Base-by-base conservation (phyloP, 2,329 filamentous ascomycete genomes). In the Neonectria neomacrospora region DNA sequence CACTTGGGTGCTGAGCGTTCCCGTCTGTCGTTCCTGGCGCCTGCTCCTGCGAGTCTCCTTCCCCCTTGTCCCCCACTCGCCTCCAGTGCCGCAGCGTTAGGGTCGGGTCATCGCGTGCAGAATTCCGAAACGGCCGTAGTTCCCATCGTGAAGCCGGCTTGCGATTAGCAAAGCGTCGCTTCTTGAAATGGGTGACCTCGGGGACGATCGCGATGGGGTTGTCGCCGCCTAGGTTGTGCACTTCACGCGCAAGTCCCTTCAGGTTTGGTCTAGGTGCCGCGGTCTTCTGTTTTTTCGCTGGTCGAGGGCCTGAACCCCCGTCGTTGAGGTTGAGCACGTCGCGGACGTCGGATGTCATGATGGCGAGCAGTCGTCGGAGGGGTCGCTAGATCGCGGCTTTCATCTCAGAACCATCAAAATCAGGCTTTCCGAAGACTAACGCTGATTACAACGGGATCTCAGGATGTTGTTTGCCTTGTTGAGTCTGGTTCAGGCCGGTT, bases 301-400 rank as follows among this genome's bases (percentile, higher is more conserved):
- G 88, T 66, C 90, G 81, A 57, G 82, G 75, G 54, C 79, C 81
- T 54, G 81, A 73, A 54, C 80, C 72, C 64, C 82, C 80, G 32
- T 89, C 90, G 53, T 90, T 90, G 76, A 97, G 84, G 78, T 94
- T 93, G 75, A 97, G 88, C 76, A 97, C 92, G 78, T 97, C 93
- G 81, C 92, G 93, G 71, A 96, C 88, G 84, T 97, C 93, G 77
- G 90, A 90, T 65, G 90, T 85, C 90, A 92, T 92, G 67, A 73
- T 83, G 73, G 68, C 67, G 61, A 70, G 61, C 63, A 67, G 58
- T 54, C 63, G 63, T 63, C 26, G 65, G 34, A 18, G 55, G 23
- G 20, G 39, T 45, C 53, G 54, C 58, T 64, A 71, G 45, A 51
- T 30, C 51, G 50, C 51, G 44, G 42, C 2, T 66, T 71, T 69